Evolutionary conservation across 805 yeast genomes (phyloP), one percentile per base, ranked within the genome.

Genomic region (Cyberlindnera nakhonratchasimensis): DNA sequence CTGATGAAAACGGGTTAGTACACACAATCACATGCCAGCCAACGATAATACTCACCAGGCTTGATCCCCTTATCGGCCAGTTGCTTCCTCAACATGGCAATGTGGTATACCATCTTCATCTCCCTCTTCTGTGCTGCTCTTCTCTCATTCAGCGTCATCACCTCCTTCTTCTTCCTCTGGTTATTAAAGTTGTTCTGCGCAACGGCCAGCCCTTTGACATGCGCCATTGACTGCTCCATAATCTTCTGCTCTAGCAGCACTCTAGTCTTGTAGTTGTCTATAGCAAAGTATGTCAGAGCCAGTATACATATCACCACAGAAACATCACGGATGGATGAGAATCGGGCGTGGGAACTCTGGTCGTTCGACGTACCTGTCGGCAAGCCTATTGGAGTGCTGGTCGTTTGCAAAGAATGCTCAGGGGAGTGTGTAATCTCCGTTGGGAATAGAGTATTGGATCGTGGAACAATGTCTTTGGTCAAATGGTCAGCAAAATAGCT

Each of bases 31-130:
- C 19, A 13, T 14, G 3, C 4, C 8, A 14, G 16, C 16, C 10
- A 24, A 23, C 12, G 13, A 22, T 13, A 10, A 7, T 3, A 54
- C 60, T 10, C 41, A 56, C 62, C 51, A 13, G 89, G 88, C n/a
- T 73, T 74, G 10, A 71, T 42, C 0, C 84, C 85, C 4, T 59
- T 53, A n/a, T 79, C 83, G 3, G 61, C 51, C 41, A 83, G 62
- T 54, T 83, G 88, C 52, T 78, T 70, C 38, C 86, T 65, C 25
- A 83, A 62, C 60, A 83, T 58, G 2, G 86, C 87, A 30, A 83
- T 71, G 54, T 83, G 91, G 56, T 82, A 63, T 5, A 75, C 70
- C 83, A 82, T 76, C 61, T 77, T 79, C 66, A 67, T 72, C 55
- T 67, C 82, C 46, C 69, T 66, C 60, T 59, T 71, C 53, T 61